These are phyloP conservation scores for Arthrinium phaeospermum DNA, from an alignment of 2,329 filamentous ascomycete genomes.

Conservation along the genomic window DNA sequence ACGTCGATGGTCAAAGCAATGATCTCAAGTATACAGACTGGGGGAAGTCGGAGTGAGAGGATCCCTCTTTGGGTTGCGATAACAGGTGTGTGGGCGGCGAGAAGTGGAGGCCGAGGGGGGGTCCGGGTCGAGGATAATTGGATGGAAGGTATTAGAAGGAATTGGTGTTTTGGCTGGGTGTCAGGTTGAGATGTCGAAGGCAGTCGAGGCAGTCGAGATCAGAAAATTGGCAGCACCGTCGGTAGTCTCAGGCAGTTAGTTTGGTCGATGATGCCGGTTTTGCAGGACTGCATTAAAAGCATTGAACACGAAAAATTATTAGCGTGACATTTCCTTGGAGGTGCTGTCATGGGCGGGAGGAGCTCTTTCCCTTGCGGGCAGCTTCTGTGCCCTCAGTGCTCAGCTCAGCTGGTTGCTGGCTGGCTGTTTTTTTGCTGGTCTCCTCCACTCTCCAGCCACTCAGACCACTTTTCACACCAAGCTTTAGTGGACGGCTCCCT, in stretches of 20 bases:
- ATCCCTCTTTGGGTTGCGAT: constrained; percentile 10
- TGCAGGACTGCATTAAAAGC: constrained; percentile 15
- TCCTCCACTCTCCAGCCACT: constrained; percentile 1
- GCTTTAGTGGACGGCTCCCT: not conserved
- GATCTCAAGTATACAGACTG: constrained; percentile 18
- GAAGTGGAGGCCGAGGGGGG: constrained; percentile 6
- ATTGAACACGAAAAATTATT: constrained; percentile 21
- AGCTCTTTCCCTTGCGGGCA: constrained; percentile 4
- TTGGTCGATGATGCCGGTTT: constrained; percentile 25
- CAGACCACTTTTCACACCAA: constrained; percentile 2
- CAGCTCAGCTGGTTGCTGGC: not conserved
- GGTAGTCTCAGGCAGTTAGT: not conserved
- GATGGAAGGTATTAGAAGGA: not conserved
- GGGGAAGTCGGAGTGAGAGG: not conserved
- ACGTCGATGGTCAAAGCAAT: constrained; percentile 44
- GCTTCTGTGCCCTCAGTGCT: not conserved
- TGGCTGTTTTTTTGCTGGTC: not conserved
- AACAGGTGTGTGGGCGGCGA: not conserved
- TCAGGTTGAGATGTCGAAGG: not conserved
- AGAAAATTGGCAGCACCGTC: not conserved
- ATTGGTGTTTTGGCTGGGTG: not conserved
- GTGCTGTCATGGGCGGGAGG: constrained; percentile 8
- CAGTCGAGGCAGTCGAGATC: not conserved
- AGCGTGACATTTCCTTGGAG: constrained; percentile 18
- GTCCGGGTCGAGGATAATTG: constrained; percentile 9